Percentiles rank a stretch among this genome's conserved stretches.
These are phyloP conservation scores for Pseudoscleropodium purum DNA, from an alignment of 225 moss, liverwort and hornwort genomes.

Conservation along the genomic window DNA sequence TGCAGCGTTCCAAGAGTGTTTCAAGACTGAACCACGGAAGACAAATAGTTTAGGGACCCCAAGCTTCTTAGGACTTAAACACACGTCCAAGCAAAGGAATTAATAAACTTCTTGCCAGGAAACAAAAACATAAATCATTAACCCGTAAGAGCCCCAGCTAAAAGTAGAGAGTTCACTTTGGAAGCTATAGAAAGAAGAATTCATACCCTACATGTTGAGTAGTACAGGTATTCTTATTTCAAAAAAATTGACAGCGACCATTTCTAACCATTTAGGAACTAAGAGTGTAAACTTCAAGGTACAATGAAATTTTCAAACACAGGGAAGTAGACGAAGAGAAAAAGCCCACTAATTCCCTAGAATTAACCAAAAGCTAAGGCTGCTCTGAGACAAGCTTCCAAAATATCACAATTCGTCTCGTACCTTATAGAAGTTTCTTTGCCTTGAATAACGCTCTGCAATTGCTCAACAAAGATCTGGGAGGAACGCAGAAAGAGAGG, in stretches of 20 bases:
- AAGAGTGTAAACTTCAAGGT: neutral
- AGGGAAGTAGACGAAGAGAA: neutral
- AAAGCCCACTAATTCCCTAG: neutral
- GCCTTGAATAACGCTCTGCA: slow-evolving; percentile 89
- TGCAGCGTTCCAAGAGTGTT: slow-evolving; percentile 84
- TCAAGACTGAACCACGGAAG: slow-evolving; percentile 48
- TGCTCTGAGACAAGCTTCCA: neutral
- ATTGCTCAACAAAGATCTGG: slow-evolving; percentile 96
- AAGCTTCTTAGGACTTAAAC: neutral
- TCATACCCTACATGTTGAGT: neutral
- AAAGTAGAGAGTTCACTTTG: neutral
- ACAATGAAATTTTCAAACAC: neutral
- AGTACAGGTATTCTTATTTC: neutral
- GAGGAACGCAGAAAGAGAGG: neutral
- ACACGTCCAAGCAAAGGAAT: neutral
- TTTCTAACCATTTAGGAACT: neutral
- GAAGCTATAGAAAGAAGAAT: neutral
- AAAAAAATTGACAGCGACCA: neutral
- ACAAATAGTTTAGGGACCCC: neutral
- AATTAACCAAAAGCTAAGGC: neutral
- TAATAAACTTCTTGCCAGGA: neutral
- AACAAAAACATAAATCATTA: neutral
- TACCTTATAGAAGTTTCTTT: slow-evolving; percentile 88
- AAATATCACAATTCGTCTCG: neutral
- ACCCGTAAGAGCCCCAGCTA: neutral